Conservation (phyloP, 768 basidiomycete species). For the Hygrocybe coccinea region DNA sequence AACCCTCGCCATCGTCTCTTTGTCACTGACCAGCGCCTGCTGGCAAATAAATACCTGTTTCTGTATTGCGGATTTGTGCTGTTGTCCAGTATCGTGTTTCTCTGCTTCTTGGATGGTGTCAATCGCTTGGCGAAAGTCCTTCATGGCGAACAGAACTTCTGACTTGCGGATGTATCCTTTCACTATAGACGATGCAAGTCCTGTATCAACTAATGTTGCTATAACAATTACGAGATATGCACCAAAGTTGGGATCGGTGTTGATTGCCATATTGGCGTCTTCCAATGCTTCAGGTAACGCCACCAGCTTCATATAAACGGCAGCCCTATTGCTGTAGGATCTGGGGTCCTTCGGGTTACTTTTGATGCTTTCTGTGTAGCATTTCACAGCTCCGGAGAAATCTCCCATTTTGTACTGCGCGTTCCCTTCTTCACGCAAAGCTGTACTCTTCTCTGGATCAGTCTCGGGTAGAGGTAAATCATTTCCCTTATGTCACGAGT, state of each 20-base stretch:
- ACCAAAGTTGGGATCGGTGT: constrained; percentile 84
- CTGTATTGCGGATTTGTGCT: constrained; percentile 80
- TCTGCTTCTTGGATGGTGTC: constrained; percentile 75
- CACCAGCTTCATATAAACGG: constrained; percentile 90
- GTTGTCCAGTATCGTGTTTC: constrained; percentile 72
- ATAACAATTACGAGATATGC: constrained; percentile 20
- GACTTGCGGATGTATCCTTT: constrained; percentile 96
- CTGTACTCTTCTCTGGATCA: too few relatives aligned
- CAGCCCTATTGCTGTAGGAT: constrained; percentile 96
- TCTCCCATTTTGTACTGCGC: too few relatives aligned
- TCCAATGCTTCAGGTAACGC: constrained; percentile 95
- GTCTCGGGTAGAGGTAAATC: too few relatives aligned
- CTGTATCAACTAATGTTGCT: not conserved
- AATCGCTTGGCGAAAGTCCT: constrained; percentile 83
- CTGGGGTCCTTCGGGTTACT: constrained; percentile 84
- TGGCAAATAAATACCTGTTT: constrained; percentile 77
- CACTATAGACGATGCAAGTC: constrained; percentile 42
- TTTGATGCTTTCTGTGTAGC: too few relatives aligned
- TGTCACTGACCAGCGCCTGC: constrained; percentile 63
- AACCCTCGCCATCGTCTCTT: constrained; percentile 83
- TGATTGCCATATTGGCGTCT: constrained; percentile 91
- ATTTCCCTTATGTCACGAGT: too few relatives aligned
- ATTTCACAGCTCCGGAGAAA: too few relatives aligned
- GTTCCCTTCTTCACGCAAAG: too few relatives aligned
- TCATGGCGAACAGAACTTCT: constrained; percentile 81